phyloP scores from a whole-genome alignment of 768 basidiomycete genomes.

The Phlebiopsis flavidoalba region DNA sequence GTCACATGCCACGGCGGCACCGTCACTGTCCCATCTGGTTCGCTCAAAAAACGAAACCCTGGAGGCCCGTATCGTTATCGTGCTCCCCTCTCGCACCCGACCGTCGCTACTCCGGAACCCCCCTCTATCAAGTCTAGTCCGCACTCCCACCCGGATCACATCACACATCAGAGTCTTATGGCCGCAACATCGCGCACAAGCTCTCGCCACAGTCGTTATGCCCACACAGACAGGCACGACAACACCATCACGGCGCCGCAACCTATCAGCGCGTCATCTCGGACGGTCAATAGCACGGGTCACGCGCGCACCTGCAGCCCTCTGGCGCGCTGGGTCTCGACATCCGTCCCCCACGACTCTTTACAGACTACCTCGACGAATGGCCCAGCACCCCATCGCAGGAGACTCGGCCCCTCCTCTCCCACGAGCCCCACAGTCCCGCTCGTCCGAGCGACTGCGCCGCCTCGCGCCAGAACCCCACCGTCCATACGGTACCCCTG shows the following conservation, averaged over 20 bases:
- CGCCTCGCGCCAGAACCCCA: background rate
- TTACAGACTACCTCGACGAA: background rate
- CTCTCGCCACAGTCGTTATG: background rate
- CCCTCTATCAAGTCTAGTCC: background rate
- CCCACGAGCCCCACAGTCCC: background rate
- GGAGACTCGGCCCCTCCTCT: too few relatives aligned
- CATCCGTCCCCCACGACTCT: background rate
- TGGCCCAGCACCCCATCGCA: background rate
- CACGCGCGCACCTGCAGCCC: background rate
- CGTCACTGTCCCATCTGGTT: background rate
- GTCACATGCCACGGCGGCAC: background rate
- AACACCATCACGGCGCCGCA: background rate
- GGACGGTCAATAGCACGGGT: background rate
- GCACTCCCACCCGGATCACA: background rate
- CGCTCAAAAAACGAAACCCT: background rate
- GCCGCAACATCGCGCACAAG: background rate
- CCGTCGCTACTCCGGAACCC: background rate
- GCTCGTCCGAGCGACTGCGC: background rate
- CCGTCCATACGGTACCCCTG: background rate
- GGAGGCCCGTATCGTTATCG: background rate
- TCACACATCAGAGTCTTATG: background rate
- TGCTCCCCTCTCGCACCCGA: background rate
- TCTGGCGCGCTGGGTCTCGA: background rate
- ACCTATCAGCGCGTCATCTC: background rate
- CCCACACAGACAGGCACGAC: background rate